These are phyloP conservation scores for Elsinoe batatas DNA, from an alignment of 2,329 filamentous ascomycete genomes.

Conservation along the genomic window DNA sequence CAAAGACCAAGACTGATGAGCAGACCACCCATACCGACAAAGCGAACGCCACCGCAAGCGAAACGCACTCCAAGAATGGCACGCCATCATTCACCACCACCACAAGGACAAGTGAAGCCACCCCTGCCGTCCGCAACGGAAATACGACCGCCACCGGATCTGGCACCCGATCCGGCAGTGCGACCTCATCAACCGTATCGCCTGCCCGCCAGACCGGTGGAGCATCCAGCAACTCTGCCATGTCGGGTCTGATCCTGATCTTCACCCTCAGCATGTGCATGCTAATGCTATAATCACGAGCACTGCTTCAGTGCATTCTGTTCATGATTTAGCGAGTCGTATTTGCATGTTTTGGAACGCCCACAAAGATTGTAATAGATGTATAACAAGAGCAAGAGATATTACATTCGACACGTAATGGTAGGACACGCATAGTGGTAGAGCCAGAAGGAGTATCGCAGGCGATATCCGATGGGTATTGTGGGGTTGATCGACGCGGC, in stretches of 20 bases:
- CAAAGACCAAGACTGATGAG: neutral
- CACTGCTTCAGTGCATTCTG: neutral
- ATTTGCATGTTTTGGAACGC: neutral
- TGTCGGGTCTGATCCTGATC: conserved; percentile 1
- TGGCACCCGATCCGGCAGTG: conserved; percentile 3
- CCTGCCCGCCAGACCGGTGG: conserved; percentile 2
- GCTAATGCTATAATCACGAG: conserved; percentile 6
- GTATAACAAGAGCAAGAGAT: neutral
- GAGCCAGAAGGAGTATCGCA: neutral
- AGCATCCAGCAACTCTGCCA: neutral
- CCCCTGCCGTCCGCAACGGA: neutral
- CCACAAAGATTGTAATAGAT: conserved; percentile 2
- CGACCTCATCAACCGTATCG: neutral
- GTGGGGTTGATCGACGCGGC: neutral
- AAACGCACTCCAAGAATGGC: neutral
- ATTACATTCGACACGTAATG: neutral
- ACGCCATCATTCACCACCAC: neutral
- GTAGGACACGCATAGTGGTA: neutral
- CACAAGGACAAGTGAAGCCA: conserved; percentile 2
- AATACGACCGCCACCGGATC: conserved; percentile 1
- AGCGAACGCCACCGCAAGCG: neutral
- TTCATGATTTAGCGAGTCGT: neutral
- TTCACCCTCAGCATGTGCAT: conserved; percentile 10
- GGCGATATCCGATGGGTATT: neutral
- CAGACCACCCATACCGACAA: neutral